phyloP scores from a whole-genome alignment of 768 basidiomycete genomes.

The Leucosporidium scottii region DNA sequence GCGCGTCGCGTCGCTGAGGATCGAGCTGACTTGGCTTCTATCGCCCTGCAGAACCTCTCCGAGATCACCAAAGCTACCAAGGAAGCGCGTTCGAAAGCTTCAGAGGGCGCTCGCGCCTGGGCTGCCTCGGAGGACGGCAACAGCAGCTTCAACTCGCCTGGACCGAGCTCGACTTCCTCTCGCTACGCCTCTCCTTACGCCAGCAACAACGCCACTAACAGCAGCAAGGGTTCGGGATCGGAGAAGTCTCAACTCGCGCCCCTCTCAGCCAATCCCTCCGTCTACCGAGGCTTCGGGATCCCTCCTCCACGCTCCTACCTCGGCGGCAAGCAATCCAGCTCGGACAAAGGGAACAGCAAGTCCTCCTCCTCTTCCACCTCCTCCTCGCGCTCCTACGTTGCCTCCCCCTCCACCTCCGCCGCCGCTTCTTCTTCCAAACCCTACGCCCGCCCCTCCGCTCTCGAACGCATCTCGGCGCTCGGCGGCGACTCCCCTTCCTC shows the following conservation, averaged over 20 bases:
- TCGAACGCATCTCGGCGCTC: background rate
- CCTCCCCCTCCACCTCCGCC: background rate
- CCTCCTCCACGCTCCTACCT: background rate
- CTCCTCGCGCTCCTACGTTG: background rate
- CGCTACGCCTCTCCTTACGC: background rate
- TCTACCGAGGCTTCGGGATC: background rate
- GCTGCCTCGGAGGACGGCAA: background rate
- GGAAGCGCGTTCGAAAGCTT: background rate
- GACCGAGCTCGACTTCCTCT: background rate
- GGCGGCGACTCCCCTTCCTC: too few relatives aligned
- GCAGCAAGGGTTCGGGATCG: background rate
- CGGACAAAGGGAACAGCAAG: background rate
- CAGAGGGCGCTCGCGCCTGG: background rate
- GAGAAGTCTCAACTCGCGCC: background rate
- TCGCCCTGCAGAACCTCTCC: background rate
- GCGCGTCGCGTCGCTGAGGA: background rate
- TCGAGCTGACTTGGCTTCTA: background rate
- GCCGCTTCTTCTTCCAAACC: background rate
- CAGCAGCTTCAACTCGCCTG: background rate
- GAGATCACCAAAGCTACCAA: background rate
- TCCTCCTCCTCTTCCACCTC: background rate
- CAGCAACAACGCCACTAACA: background rate
- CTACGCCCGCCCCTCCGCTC: background rate
- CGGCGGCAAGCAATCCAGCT: background rate
- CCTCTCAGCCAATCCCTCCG: background rate